These are phyloP conservation scores for Lindgomyces ingoldianus DNA, from an alignment of 495 filamentous ascomycete genomes.

Conservation along the genomic window DNA sequence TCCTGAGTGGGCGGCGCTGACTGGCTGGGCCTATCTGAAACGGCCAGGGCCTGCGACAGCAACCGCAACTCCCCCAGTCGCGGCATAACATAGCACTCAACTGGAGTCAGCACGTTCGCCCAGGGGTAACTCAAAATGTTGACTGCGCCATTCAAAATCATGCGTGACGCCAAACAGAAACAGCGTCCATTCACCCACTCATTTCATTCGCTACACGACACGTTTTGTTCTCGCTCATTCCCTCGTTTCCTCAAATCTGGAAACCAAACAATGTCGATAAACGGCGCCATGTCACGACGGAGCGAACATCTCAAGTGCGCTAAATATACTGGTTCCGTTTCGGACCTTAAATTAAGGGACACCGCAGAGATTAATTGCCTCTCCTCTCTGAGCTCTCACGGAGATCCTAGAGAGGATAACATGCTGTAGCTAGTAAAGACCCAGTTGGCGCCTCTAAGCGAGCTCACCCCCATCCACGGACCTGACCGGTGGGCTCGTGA, in stretches of 20 bases:
- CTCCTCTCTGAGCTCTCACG: neutral
- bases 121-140: neutral
- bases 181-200: neutral
- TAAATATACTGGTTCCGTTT: constrained; percentile 8
- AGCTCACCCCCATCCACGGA: neutral
- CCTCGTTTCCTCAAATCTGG: neutral
- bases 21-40: neutral
- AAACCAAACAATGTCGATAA: constrained; percentile 1
- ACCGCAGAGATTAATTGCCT: neutral
- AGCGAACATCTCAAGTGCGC: neutral
- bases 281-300: neutral
- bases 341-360: constrained; percentile 21
- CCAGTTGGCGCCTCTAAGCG: no score
- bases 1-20: neutral
- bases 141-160: neutral
- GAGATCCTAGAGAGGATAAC: no score
- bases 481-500: neutral
- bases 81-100: neutral
- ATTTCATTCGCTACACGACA: neutral
- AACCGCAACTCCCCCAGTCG: no score
- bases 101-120: neutral
- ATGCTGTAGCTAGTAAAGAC: no score
- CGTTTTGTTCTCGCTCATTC: neutral
- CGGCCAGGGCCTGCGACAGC: neutral
- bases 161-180: neutral